Evolutionary conservation across 768 basidiomycete genomes (phyloP).

Genomic region (Butyriboletus loyo): DNA sequence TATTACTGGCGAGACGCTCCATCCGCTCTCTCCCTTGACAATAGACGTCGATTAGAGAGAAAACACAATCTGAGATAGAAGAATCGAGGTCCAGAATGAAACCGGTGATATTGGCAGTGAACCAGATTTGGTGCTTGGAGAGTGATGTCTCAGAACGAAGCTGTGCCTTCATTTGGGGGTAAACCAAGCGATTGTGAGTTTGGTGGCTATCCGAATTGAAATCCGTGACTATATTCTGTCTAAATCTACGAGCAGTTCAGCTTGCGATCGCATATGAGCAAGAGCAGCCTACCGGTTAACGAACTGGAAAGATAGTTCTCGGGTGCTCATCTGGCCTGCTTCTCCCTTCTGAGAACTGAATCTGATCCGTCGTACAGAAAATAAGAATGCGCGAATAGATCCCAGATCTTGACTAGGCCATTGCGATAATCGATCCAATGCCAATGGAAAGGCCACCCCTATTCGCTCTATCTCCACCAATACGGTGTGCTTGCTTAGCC

Average conservation of each 20-base stretch:
- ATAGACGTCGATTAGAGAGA: constrained; percentile 84
- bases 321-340: constrained; percentile 72
- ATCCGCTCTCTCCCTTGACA: constrained; percentile 77
- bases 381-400: constrained; percentile 76
- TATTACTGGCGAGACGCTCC: constrained; percentile 56
- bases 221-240: constrained; percentile 65
- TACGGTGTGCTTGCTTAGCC: constrained; percentile 56
- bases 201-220: constrained; percentile 68
- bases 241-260: constrained; percentile 54
- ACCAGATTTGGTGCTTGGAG: constrained; percentile 51
- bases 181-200: constrained; percentile 69
- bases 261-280: not conserved
- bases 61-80: constrained; percentile 71
- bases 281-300: constrained; percentile 55
- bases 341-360: constrained; percentile 76
- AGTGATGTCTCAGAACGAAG: constrained; percentile 54
- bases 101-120: constrained; percentile 73
- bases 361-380: constrained; percentile 71
- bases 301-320: constrained; percentile 81
- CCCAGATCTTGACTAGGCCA: constrained; percentile 38
- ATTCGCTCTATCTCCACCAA: constrained; percentile 59
- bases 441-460: constrained; percentile 89
- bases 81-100: constrained; percentile 85
- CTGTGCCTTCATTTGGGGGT: constrained; percentile 79
- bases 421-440: constrained; percentile 49